Evolutionary conservation across 139 green algal genomes (phyloP).

Genomic region (Chlamydomonas incerta): DNA sequence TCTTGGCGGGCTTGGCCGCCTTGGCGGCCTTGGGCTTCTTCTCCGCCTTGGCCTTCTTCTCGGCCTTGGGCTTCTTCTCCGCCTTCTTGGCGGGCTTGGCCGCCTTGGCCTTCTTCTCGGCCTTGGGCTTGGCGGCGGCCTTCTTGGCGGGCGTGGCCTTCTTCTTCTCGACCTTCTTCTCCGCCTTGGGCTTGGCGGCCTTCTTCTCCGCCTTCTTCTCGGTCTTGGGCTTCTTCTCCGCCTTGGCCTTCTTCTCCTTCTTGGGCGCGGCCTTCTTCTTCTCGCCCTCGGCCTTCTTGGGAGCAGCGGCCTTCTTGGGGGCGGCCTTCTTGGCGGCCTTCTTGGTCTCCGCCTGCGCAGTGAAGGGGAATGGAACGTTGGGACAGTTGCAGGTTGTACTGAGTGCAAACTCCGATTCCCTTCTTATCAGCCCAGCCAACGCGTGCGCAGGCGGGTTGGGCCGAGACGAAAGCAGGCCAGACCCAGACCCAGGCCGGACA

Average conservation of each 20-base stretch:
- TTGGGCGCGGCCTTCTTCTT: slow-evolving; percentile 52
- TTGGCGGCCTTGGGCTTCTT: slow-evolving; percentile 42
- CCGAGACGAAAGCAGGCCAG: no score
- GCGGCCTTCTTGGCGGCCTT: slow-evolving; percentile 45
- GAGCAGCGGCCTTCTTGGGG: no score
- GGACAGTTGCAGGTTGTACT: no score
- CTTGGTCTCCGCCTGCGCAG: slow-evolving; percentile 40
- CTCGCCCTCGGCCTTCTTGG: slow-evolving; percentile 8
- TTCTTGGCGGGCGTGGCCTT: slow-evolving; percentile 33
- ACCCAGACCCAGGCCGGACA: no score
- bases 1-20: slow-evolving; percentile 46
- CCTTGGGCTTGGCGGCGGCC: slow-evolving; percentile 43
- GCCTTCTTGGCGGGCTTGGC: slow-evolving; percentile 17
- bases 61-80: slow-evolving; percentile 38
- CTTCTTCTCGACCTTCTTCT: slow-evolving; percentile 23
- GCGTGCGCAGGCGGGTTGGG: no score
- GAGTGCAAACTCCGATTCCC: no score
- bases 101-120: neutral
- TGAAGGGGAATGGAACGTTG: neutral
- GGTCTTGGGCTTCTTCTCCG: slow-evolving; percentile 41
- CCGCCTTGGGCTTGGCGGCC: slow-evolving; percentile 18
- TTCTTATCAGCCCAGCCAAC: no score
- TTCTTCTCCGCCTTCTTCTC: slow-evolving; percentile 30
- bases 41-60: neutral
- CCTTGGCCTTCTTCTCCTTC: slow-evolving; percentile 41